Evolutionary conservation across 1,139 yeast species (phyloP), one percentile per base, ranked within the genome.

Genomic region (Hansenula anomala): DNA sequence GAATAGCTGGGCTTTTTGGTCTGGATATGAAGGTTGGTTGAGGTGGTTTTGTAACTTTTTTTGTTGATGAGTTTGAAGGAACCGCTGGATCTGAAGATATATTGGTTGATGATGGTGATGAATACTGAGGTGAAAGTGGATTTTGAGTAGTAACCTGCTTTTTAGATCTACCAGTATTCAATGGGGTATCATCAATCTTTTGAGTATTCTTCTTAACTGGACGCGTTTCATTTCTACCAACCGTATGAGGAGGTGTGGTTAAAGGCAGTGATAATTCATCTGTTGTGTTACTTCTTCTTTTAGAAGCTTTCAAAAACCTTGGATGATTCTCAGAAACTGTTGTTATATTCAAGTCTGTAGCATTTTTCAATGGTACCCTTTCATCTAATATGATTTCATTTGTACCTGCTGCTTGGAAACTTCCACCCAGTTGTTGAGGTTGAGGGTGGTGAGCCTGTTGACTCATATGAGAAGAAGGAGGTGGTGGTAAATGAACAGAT

Each of bases 401-500:
- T n/a, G 36, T 25, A n/a, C 15, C 34, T 13, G 34, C 34, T 16
- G 17, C 55, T 50, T 49, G 15, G 15, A 32, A 30, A 13, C 34
- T 24, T 4, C 13, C n/a, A 16, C 28, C 22, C 28, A 24, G 16
- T n/a, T 18, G 22, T 20, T 29, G 31, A 15, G 18, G n/a, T 18
- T 18, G 30, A 18, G 19, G 30, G 12, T 28, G 16, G 5, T 13
- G 24, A 18, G 4, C 5, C 22, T 25, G 28, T 10, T 32, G 27
- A 11, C 32, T 37, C 32, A 43, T 40, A 44, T 51, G 47, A 3
- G 63, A 47, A n/a, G 66, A 53, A 7, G 71, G 70, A 2, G 71
- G 71, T 11, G 71, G 71, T 13, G 71, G 72, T 23, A 67, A 59
- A 40, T 67, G 69, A 19, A 67, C 69, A 24, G 71, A 66, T 15